Evolutionary conservation across 805 yeast genomes (phyloP).

Genomic region (Lachancea dasiensis): DNA sequence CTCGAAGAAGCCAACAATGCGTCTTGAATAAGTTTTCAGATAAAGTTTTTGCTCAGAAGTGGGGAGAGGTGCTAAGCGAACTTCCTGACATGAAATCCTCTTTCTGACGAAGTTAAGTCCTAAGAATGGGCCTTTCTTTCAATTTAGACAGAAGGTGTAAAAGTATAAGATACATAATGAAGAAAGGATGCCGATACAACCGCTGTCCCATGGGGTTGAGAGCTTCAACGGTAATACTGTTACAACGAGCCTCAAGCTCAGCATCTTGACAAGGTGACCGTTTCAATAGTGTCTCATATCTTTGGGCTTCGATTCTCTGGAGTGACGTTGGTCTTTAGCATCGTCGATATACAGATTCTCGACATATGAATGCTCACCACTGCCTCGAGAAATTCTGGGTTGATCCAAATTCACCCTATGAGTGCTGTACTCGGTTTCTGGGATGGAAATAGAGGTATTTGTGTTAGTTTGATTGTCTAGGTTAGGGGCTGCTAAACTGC

Average conservation of each 20-base stretch:
- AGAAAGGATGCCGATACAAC: too few relatives aligned
- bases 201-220: too few relatives aligned
- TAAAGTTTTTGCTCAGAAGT: conserved; percentile 44
- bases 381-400: conserved; percentile 4
- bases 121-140: too few relatives aligned
- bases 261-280: background rate
- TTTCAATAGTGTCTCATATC: conserved; percentile 1
- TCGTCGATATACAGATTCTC: conserved; percentile 6
- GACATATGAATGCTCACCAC: conserved; percentile 3
- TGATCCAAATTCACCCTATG: conserved; percentile 1
- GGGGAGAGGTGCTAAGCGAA: conserved; percentile 38
- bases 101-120: background rate
- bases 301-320: background rate
- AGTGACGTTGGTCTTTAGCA: conserved; percentile 1
- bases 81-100: conserved; percentile 1
- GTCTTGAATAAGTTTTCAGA: conserved; percentile 57
- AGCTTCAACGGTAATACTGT: background rate
- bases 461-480: conserved; percentile 20
- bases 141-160: conserved; percentile 3
- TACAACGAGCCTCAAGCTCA: conserved; percentile 1
- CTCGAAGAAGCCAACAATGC: conserved; percentile 41
- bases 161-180: too few relatives aligned
- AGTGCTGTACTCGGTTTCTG: conserved; percentile 7
- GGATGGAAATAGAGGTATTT: conserved; percentile 14
- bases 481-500: conserved; percentile 9